These are phyloP conservation scores for Dipteronia dyeriana DNA, from an alignment of 345 rosid genomes.

Conservation along the genomic window DNA sequence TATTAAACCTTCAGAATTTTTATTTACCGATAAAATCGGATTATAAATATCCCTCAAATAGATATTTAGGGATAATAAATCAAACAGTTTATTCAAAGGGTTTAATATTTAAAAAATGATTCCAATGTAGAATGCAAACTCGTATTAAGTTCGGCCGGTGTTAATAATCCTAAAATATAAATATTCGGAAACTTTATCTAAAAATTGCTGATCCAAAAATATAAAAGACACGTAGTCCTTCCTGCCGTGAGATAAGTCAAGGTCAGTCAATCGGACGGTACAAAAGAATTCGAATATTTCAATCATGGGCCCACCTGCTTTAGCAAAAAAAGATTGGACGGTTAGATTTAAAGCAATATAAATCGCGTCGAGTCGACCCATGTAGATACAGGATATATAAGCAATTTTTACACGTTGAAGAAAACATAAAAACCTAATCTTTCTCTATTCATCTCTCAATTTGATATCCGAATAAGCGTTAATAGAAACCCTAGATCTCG, in stretches of 20 bases:
- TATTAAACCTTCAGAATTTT: too few species aligned
- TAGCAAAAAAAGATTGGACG: background rate
- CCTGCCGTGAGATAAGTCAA: background rate
- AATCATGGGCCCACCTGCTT: background rate
- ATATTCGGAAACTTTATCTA: background rate
- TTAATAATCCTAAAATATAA: too few species aligned
- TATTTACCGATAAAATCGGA: too few species aligned
- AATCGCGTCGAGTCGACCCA: background rate
- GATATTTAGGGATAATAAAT: too few species aligned
- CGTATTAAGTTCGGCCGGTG: too few species aligned
- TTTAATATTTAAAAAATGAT: too few species aligned
- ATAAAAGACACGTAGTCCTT: conserved; percentile 1
- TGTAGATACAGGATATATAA: background rate
- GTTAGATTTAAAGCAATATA: background rate
- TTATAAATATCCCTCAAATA: too few species aligned
- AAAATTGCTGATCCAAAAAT: background rate
- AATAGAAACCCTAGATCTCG: conserved; percentile 31
- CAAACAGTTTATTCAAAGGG: too few species aligned
- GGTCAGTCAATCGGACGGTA: background rate
- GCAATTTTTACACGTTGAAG: background rate
- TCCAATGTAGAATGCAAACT: too few species aligned
- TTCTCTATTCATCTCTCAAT: background rate
- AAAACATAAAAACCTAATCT: background rate
- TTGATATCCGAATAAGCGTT: background rate
- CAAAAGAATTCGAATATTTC: too few species aligned